Percentiles rank a stretch among this genome's conserved stretches.
Evolutionary conservation across 202 grass and related monocot genomes (phyloP).

Genomic region (Panicum virgatum): DNA sequence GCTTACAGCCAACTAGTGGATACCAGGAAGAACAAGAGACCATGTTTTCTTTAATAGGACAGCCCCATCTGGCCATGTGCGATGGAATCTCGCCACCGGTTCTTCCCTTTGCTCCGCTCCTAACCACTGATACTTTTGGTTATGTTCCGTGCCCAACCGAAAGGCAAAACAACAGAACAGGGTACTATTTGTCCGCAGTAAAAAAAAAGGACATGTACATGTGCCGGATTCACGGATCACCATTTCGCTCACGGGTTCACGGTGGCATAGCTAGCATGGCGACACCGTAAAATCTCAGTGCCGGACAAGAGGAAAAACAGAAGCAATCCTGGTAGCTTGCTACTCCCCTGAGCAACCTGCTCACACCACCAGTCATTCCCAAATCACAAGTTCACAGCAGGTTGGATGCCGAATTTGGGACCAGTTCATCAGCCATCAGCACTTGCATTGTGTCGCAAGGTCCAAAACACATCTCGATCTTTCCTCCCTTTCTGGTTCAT

Average conservation of each 20-base stretch:
- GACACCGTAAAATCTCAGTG: not conserved
- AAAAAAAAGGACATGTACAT: not conserved
- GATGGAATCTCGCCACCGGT: constrained; percentile 54
- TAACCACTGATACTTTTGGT: constrained; percentile 42
- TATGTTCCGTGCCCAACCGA: constrained; percentile 42
- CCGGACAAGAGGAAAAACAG: not conserved
- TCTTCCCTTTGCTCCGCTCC: constrained; percentile 16
- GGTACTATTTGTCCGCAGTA: not conserved
- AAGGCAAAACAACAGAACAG: constrained; percentile 29
- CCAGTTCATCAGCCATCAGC: constrained; percentile 6
- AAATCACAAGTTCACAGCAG: not conserved
- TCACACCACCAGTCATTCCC: not conserved
- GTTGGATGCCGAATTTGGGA: not conserved
- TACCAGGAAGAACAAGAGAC: constrained; percentile 33
- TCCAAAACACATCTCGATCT: constrained; percentile 25
- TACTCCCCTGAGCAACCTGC: not conserved
- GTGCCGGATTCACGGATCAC: not conserved
- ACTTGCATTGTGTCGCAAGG: constrained; percentile 13
- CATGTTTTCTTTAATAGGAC: constrained; percentile 43
- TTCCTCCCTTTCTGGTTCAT: not conserved
- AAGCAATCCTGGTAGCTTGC: not conserved
- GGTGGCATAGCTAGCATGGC: not conserved
- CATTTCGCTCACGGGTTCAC: constrained; percentile 15
- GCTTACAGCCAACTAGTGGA: not conserved
- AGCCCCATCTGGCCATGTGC: constrained; percentile 60